Conservation (phyloP, 805 yeast species). For the Wickerhamomyces bovis region DNA sequence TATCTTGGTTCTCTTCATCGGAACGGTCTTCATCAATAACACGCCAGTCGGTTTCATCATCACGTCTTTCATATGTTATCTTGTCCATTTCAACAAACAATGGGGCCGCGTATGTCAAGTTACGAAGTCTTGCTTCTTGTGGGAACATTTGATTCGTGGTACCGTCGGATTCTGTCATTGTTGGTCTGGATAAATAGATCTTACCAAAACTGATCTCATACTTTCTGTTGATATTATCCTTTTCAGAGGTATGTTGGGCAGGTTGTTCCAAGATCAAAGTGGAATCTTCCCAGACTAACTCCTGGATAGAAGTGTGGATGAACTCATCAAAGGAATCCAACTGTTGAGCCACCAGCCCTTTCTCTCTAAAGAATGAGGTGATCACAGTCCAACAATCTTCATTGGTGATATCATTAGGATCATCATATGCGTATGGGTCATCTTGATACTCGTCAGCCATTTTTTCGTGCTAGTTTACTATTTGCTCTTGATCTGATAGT, state of each 20-base stretch:
- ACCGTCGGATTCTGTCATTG: constrained; percentile 99
- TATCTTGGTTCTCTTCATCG: constrained; percentile 63
- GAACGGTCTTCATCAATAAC: constrained; percentile 47
- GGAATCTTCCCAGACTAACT: constrained; percentile 92
- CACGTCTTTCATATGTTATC: constrained; percentile 78
- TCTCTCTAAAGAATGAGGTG: constrained; percentile 90
- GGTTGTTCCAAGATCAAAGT: constrained; percentile 94
- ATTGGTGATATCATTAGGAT: constrained; percentile 63
- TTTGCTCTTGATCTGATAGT: background rate
- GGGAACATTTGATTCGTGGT: constrained; percentile 99
- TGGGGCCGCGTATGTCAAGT: constrained; percentile 93
- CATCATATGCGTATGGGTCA: constrained; percentile 59
- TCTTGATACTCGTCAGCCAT: constrained; percentile 31
- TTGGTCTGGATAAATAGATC: constrained; percentile 92
- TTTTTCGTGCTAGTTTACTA: background rate
- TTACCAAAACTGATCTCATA: constrained; percentile 98
- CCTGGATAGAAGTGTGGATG: constrained; percentile 94
- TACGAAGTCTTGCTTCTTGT: constrained; percentile 95
- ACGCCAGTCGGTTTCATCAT: constrained; percentile 63
- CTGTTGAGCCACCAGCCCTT: constrained; percentile 97
- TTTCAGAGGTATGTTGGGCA: constrained; percentile 92
- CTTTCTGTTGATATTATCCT: constrained; percentile 84
- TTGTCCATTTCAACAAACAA: constrained; percentile 94
- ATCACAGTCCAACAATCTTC: constrained; percentile 99
- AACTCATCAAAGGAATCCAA: constrained; percentile 97